Evolutionary conservation across 345 rosid species (phyloP).

Genomic region (Eucalyptus marginata): DNA sequence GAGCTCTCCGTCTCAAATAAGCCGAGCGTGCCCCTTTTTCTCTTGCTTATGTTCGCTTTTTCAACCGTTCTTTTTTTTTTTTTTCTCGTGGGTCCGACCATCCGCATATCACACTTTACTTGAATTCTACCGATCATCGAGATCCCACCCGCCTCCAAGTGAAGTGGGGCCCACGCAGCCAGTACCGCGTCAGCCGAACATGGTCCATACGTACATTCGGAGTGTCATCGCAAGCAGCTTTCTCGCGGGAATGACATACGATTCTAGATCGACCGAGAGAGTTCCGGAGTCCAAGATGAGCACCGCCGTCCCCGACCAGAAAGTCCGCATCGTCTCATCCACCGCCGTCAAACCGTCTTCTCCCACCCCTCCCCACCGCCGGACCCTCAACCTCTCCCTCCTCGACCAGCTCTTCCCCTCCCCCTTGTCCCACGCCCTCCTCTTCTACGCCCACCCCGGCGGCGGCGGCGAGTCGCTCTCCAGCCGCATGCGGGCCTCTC

Average conservation of each 20-base stretch:
- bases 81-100: not conserved
- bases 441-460: not conserved
- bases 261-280: not conserved
- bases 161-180: not conserved
- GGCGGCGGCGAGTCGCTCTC: not conserved
- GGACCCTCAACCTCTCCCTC: constrained; percentile 6
- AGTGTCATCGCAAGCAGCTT: not conserved
- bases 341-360: constrained; percentile 13
- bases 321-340: not conserved
- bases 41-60: not conserved
- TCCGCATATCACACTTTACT: not conserved
- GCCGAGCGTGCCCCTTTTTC: not conserved
- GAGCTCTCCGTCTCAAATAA: too few relatives aligned
- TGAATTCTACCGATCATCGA: not conserved
- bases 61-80: not conserved
- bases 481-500: not conserved
- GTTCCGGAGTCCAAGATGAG: not conserved
- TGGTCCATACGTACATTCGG: not conserved
- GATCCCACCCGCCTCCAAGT: fast-evolving
- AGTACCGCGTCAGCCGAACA: not conserved
- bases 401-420: constrained; percentile 21
- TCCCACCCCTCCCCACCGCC: constrained; percentile 1
- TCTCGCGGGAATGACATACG: not conserved
- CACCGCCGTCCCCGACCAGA: not conserved
- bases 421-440: not conserved